These are phyloP conservation scores for Colletotrichum truncatum DNA, from an alignment of 2,329 filamentous ascomycete species.

Conservation along the genomic window DNA sequence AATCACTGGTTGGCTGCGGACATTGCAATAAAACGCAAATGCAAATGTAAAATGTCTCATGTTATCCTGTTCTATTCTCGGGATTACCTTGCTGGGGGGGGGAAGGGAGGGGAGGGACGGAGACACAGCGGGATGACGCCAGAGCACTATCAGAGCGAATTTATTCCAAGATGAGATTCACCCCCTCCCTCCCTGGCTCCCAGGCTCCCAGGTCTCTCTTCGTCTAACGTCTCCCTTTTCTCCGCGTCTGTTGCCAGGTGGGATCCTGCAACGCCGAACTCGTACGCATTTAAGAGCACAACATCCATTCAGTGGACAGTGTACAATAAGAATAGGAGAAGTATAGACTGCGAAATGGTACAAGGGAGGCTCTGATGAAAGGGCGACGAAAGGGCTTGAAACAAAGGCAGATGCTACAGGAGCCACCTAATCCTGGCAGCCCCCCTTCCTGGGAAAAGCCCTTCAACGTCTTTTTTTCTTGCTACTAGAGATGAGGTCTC, in stretches of 20 bases:
- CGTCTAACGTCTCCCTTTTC: background rate
- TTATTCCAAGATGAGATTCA: background rate
- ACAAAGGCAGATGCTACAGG: slow-evolving; percentile 22
- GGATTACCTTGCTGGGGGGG: background rate
- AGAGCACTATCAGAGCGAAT: slow-evolving; percentile 13
- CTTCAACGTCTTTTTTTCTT: background rate
- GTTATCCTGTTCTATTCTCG: slow-evolving; percentile 3
- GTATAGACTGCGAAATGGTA: background rate
- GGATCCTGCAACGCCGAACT: background rate
- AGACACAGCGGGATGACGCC: slow-evolving; percentile 17
- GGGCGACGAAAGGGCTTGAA: slow-evolving; percentile 7
- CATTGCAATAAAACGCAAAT: slow-evolving; percentile 1
- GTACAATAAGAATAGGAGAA: background rate
- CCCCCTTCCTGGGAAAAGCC: background rate
- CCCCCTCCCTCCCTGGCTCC: background rate
- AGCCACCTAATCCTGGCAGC: too few relatives aligned
- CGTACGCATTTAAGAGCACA: too few relatives aligned
- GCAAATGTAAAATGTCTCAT: slow-evolving; percentile 13
- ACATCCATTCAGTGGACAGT: too few relatives aligned
- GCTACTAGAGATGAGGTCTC: background rate
- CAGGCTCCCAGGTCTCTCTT: background rate
- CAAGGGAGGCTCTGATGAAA: slow-evolving; percentile 18
- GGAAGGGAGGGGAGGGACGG: background rate
- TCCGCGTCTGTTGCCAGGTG: slow-evolving; percentile 3
- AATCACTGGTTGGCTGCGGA: background rate